Base-by-base conservation (phyloP, 495 filamentous ascomycete species). In the Aspergillus kassunensis region DNA sequence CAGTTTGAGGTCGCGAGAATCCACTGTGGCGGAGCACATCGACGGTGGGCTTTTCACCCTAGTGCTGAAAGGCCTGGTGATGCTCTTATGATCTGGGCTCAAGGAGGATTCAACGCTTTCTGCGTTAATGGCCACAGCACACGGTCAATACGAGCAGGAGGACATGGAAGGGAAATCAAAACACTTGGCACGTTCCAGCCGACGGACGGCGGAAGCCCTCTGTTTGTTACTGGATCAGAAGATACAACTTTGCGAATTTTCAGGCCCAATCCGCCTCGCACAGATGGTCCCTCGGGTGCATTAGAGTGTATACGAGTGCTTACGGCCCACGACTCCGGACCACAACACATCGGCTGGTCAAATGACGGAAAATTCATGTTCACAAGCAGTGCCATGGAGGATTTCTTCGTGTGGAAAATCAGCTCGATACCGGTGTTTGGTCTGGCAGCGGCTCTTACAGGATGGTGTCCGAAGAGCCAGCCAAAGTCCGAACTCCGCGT, bases 151-250 rank as follows among this genome's bases (percentile, higher is more conserved):
- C 81, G 83, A 23, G 46, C 61, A 0, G 93, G 93, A 0, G 80
- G 80, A 1, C 93, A 99, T 66, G 93, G 93, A 0, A 69, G 93
- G 29, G 93, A 99, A 71, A 87, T 97, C 55, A 92, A 92, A 66
- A 75, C 85, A 1, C 71, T 85, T 53, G 82, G 88, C n/a, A 61
- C 84, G 6, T 77, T 69, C 4, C 57, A 62, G 1, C 7, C 36
- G 1, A 23, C 46, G 5, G 34, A 51, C 16, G 60, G 53, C 6
- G 27, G 15, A 23, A 51, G 44, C 6, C 66, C 61, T 23, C 58
- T 55, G 41, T 66, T 96, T 33, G 91, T 88, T 1, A 97, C 92
- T 0, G 93, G 88, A 0, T 86, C 89, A 0, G 93, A 97, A 67
- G 93, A 97, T 58, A 97, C 95, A 0, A 72, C 80, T 0, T 86